Evolutionary conservation across 805 yeast genomes (phyloP), one percentile per base, ranked within the genome.

Genomic region (Starmerella potacharoeniae): DNA sequence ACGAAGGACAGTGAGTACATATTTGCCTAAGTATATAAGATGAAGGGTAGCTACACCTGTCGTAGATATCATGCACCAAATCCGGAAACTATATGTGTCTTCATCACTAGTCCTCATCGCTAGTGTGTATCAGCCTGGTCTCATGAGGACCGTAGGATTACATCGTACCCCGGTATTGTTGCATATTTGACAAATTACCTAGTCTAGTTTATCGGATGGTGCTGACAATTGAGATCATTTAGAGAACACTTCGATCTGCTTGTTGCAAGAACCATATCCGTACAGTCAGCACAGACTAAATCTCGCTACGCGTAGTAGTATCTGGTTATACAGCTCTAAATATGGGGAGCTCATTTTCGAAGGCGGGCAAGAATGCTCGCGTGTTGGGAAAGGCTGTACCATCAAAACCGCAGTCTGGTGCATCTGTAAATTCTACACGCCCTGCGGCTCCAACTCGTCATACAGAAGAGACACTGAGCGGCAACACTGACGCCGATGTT

Each of bases 401-500:
- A n/a, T 33, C 31, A 5, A 28, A 37, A 9, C 9, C 34, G 13
- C 30, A 35, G n/a, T 6, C 1, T 6, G 43, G 22, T 9, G 30
- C 42, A 7, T 2, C 49, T 22, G 50, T 45, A 16, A 29, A 14
- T 14, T 14, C 56, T 4, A 52, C 56, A 4, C 40, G 56, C 4
- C 53, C 53, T 11, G 37, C 29, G 9, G 34, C 39, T 14, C 28
- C 39, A 10, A 31, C 10, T 7, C 28, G 42, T 5, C 30, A 39
- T 28, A 22, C 39, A 8, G 33, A 28, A 11, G 45, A 41, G 28
- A 28, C 36, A 3, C 11, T 13, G n/a, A 46, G 17, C 28, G 53
- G 57, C 73, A 75, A 64, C 81, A 84, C 9, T 75, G 69, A 8
- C 31, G 59, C 59, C 22, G 57, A 44, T n/a, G 50, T 64, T 6